Evolutionary conservation across 2,329 filamentous ascomycete species (phyloP), one percentile per base, ranked within the genome.

Genomic region (Verticillium alfalfae): DNA sequence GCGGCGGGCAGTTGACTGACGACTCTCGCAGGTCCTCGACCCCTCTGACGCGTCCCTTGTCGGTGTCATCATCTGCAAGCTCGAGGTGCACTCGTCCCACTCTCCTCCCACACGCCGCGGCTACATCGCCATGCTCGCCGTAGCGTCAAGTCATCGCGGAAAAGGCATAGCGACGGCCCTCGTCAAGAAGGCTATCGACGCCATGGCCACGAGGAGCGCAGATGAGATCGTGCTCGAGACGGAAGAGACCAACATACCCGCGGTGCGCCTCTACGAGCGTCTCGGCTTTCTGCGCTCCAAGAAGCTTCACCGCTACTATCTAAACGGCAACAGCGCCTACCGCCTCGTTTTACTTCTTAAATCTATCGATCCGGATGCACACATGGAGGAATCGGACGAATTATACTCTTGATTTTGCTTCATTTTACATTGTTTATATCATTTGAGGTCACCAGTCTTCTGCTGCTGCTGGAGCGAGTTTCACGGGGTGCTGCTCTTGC

Each of bases 81-180:
- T 99, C 63, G 95, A 99, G 74, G 85, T 87, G 31, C 95, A 99
- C 77, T 86, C 91, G 26, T 91, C 90, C 6, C 93, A 94, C 66
- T 93, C 93, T 1, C 79, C 84, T 0, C 78, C 85, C 2, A 88
- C 87, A 0, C 82, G 93, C 66, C 87, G 95, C 65, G 95, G 95
- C 62, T 99, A 99, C 77, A 98, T 99, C 68, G 95, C 95, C 71
- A 99, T 99, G 95, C 84, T 99, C 52, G 95, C 95, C n/a, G 93
- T 97, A 5, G 86, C 88, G 54, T 87, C 92, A 45, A 80, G 87
- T 34, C 89, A 92, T 70, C 88, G 95, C 26, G 93, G 93, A 6
- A 86, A 88, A 66, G 94, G 95, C 1, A 93, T 99, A 63, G 95
- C 91, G 1, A 97, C 93, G 0, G 88, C 88, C 49, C 82, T 99